Evolutionary conservation across 805 yeast genomes (phyloP).

Genomic region (Candida dendrica): DNA sequence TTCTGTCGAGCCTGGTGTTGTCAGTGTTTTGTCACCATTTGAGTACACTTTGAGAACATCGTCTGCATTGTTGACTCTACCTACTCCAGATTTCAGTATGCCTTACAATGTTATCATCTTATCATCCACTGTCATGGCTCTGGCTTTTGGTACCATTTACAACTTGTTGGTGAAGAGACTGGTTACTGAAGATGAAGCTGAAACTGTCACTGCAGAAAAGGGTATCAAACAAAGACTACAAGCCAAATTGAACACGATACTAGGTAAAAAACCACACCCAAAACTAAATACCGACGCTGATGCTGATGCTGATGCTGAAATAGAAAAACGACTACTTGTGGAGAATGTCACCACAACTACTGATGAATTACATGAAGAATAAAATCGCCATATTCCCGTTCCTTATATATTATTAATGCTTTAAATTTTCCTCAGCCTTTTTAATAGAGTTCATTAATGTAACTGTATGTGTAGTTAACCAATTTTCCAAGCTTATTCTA

Average conservation of each 20-base stretch:
- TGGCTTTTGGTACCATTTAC: constrained; percentile 82
- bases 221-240: constrained; percentile 7
- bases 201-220: constrained; percentile 9
- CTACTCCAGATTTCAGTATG: constrained; percentile 98
- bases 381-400: background rate
- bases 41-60: constrained; percentile 66
- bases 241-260: constrained; percentile 2
- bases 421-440: constrained; percentile 5
- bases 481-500: constrained; percentile 33
- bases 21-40: constrained; percentile 42
- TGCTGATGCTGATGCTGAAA: no score
- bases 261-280: background rate
- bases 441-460: constrained; percentile 1
- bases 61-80: constrained; percentile 76
- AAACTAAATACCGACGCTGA: background rate
- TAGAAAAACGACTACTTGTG: background rate
- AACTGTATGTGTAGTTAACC: constrained; percentile 24
- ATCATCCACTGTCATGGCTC: constrained; percentile 88
- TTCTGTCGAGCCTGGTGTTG: constrained; percentile 85
- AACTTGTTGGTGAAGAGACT: constrained; percentile 70
- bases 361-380: background rate
- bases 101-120: constrained; percentile 95
- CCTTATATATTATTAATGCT: background rate
- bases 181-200: constrained; percentile 61
- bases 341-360: background rate